Conservation (phyloP, 2,329 filamentous ascomycete genomes). For the Cordyceps cateniannulata region DNA sequence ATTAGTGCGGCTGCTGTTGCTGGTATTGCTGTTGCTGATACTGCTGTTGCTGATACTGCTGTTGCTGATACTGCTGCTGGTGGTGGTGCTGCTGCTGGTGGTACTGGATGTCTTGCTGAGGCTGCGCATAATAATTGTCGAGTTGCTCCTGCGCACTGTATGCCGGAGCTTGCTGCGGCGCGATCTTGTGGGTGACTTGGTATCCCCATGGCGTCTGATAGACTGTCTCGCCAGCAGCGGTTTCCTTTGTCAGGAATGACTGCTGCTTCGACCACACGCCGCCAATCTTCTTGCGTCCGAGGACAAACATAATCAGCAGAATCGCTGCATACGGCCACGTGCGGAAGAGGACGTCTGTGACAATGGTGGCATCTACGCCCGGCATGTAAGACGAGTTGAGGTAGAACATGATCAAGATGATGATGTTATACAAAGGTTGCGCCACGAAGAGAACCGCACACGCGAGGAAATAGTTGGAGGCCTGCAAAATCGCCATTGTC, state of each 20-base stretch:
- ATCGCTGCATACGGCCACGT: neutral
- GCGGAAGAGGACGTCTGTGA: conserved; percentile 1
- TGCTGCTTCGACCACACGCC: conserved; percentile 12
- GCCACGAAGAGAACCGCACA: neutral
- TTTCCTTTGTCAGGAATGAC: conserved; percentile 7
- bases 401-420: conserved; percentile 1
- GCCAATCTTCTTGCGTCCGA: conserved; percentile 10
- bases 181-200: neutral
- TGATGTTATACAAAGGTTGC: conserved; percentile 5
- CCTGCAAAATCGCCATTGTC: neutral
- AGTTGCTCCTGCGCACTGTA: neutral
- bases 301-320: neutral
- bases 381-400: neutral
- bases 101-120: neutral
- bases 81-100: neutral
- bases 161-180: neutral
- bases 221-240: neutral
- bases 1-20: neutral
- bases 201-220: conserved; percentile 12
- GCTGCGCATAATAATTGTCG: neutral
- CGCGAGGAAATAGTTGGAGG: neutral
- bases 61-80: neutral
- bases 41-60: neutral
- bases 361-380: neutral
- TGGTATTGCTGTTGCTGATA: neutral